Evolutionary conservation across 2,329 filamentous ascomycete genomes (phyloP).

Genomic region (Emmonsia crescens): DNA sequence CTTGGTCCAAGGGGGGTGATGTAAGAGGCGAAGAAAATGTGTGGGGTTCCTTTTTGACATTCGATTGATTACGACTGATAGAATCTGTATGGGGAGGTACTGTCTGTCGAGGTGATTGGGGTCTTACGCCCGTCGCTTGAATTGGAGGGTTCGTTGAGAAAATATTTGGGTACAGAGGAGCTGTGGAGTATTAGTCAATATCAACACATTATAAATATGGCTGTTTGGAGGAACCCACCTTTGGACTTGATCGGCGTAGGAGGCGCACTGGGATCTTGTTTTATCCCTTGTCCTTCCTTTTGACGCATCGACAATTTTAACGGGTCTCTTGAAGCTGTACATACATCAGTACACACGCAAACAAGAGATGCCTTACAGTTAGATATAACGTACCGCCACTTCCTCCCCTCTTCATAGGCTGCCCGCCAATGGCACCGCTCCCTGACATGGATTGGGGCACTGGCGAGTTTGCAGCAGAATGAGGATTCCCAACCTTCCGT

Average conservation of each 20-base stretch:
- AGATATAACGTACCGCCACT: slow-evolving; percentile 21
- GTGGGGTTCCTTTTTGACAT: slow-evolving; percentile 18
- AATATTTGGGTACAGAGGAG: slow-evolving; percentile 19
- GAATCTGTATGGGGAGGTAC: slow-evolving; percentile 17
- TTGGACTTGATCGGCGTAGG: slow-evolving; percentile 8
- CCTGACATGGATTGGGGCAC: slow-evolving; percentile 33
- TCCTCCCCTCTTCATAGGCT: slow-evolving; percentile 23
- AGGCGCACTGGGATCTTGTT: slow-evolving; percentile 19
- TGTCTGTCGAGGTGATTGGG: slow-evolving; percentile 19
- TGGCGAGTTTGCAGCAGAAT: slow-evolving; percentile 34
- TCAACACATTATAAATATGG: not conserved
- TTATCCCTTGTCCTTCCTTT: slow-evolving; percentile 19
- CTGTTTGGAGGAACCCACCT: slow-evolving; percentile 3
- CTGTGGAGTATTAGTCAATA: slow-evolving; percentile 13
- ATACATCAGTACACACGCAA: slow-evolving; percentile 3
- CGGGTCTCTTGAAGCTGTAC: slow-evolving; percentile 28
- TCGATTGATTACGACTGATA: slow-evolving; percentile 16
- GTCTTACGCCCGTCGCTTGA: slow-evolving; percentile 9
- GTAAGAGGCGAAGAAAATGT: slow-evolving; percentile 15
- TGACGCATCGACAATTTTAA: slow-evolving; percentile 29
- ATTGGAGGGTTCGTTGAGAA: slow-evolving; percentile 20
- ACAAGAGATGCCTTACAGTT: not conserved
- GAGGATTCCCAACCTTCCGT: slow-evolving; percentile 47
- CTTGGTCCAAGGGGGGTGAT: slow-evolving; percentile 19
- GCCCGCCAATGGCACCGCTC: slow-evolving; percentile 29